Base-by-base conservation (phyloP, 306 rosid genomes). In the Rosa chinensis region DNA sequence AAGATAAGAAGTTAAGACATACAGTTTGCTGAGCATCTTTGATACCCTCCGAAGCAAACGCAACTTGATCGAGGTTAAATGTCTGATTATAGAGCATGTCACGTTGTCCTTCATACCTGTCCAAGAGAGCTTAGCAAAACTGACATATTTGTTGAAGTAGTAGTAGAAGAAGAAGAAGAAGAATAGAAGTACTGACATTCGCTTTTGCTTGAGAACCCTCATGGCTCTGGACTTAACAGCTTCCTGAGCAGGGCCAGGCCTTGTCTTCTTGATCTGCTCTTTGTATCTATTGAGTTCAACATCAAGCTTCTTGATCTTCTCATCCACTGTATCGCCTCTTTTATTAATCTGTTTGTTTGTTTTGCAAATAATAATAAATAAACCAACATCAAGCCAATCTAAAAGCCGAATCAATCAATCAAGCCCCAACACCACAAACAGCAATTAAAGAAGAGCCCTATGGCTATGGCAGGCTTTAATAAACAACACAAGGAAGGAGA, bases 21-120 rank as follows among this genome's bases (percentile, higher is more conserved):
- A 95, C 99, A 55, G 99, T 96, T 88, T 96, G 97, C 77, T 96
- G 97, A 81, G 99, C 97, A 81, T 96, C 99, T 88, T 91, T 96
- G 32, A 93, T 87, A 72, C 97, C 98, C 85, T 96, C 99, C 0
- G 99, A 16, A 68, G 98, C 99, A 77, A 93, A 96, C 76, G 94
- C 86, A 85, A 96, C 99, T 89, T 96, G 99, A 81, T 95, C 99
- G 3, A 95, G 97, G 85, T 95, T 95, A 78, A 90, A 95, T 8
- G 99, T 95, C 93, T 95, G 99, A 87, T 90, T 93, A 81, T 91
- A 93, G 72, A 95, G 86, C 98, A 91, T 90, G 84, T 95, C 99
- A 37, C 97, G 97, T 61, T 95, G 99, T 58, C 98, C 99, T 88
- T 93, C 99, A 87, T 95, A 95, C 97, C 99, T 94, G 91, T 81